Evolutionary conservation across 2,329 filamentous ascomycete species (phyloP), one percentile per base, ranked within the genome.

Genomic region (Neurospora sp.): DNA sequence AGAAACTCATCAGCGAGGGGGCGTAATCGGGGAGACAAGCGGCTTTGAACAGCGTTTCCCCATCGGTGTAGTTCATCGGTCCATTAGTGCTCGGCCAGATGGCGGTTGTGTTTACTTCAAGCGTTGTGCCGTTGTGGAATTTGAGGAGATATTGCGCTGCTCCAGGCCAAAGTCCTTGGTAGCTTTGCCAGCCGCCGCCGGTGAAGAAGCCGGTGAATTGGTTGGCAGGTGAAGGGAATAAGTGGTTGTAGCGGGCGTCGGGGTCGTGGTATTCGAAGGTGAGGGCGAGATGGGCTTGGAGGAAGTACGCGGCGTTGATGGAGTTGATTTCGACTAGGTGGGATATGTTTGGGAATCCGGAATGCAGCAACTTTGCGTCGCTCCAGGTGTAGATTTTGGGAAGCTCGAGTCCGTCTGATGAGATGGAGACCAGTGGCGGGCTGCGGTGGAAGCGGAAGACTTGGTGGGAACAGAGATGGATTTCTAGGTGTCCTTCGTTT

Each of bases 191-290:
- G 4, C 38, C 67, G 11, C 67, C 67, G 1, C 67, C 67, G 0
- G n/a, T 39, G 1, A 38, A 19, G 1, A 23, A 4, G 11, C 19
- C 38, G n/a, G 38, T 40, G 58, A 52, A 69, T 15, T 42, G 28
- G 38, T 40, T 43, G 5, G 5, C 28, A 5, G 68, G 58, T 1
- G 36, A 36, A 3, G 23, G 68, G 70, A 82, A 82, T 74, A 81
- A 78, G 8, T 78, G 78, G 72, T 82, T 82, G 67, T 81, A 82
- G 2, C 78, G 79, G 15, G 81, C 78, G 72, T 82, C 80, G 33
- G 76, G 76, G 68, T 82, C 81, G 72, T 82, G 81, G n/a, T 36
- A 23, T 38, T 36, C 36, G 9, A 43, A 19, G 66, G 79, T 77
- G 17, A 72, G 71, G 70, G 74, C 76, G 70, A 71, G 79, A 70